Evolutionary conservation across 768 basidiomycete genomes (phyloP), one percentile per base, ranked within the genome.

Genomic region (Atractiella rhizophila): DNA sequence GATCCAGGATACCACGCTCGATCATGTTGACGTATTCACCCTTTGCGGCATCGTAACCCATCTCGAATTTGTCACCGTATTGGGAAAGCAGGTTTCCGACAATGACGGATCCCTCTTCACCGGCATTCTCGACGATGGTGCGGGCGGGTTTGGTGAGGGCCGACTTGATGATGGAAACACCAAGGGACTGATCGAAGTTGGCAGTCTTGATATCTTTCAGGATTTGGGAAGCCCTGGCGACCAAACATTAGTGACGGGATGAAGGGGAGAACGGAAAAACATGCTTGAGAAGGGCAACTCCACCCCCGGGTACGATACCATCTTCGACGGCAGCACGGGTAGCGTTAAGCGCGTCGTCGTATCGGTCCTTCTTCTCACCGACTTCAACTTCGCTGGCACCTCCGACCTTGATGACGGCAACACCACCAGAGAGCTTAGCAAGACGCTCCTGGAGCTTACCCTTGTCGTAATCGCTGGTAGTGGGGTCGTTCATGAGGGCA

Each of bases 111-210:
- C 80, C 68, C 59, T 94, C 86, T 61, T 91, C 83, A 28, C 86
- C 88, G 2, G 88, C 86, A 57, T 96, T 96, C 58, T 68, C 67
- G 43, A 85, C 70, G 58, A 96, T 96, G 2, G 78, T 77, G 33
- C 82, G 75, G 11, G 76, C 68, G 5, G 88, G 88, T 42, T 43
- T 66, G 16, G 72, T 69, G 48, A 96, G 62, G 16, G 86, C 85
- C 23, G 78, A 72, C 25, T 75, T 72, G 59, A 91, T 79, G 61
- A 91, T 94, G 46, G 73, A 68, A 19, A 94, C 80, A 51, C 88
- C 88, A 42, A 98, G 79, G 53, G 83, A 74, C 56, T 94, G 86
- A 64, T 96, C 88, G 55, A 96, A 96, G 77, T 94, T 94, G 59
- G 64, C 61, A 1, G 77, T 81, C 16, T 68, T 59, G 54, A 96